Evolutionary conservation across 805 yeast species (phyloP).

Genomic region (Spathaspora hagerdaliae): DNA sequence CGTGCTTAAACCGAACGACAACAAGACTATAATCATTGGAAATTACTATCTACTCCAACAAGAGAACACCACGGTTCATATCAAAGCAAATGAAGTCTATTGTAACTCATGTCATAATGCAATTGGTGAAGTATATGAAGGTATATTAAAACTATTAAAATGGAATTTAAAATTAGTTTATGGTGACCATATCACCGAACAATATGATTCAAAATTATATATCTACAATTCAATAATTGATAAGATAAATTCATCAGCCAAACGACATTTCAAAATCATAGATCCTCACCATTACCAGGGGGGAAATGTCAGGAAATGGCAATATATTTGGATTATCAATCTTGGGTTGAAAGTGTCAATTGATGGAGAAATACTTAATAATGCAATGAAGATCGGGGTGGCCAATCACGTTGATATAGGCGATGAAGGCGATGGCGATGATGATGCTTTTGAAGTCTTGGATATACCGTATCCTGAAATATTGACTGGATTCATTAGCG

Average conservation of each 20-base stretch:
- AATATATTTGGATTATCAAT: slow-evolving; percentile 33
- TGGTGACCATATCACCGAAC: slow-evolving; percentile 11
- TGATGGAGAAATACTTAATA: slow-evolving; percentile 10
- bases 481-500: slow-evolving; percentile 10
- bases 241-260: slow-evolving; percentile 36
- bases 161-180: slow-evolving; percentile 47
- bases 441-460: slow-evolving; percentile 12
- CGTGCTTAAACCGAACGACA: slow-evolving; percentile 40
- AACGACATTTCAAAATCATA: slow-evolving; percentile 23
- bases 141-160: slow-evolving; percentile 39
- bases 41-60: slow-evolving; percentile 49
- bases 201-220: slow-evolving; percentile 31
- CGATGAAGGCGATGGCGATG: no score
- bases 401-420: slow-evolving; percentile 8
- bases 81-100: slow-evolving; percentile 7
- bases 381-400: slow-evolving; percentile 20
- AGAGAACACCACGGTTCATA: slow-evolving; percentile 5
- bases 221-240: slow-evolving; percentile 38
- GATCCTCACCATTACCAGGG: not conserved
- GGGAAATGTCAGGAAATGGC: no score
- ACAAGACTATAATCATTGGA: slow-evolving; percentile 46
- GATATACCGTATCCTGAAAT: slow-evolving; percentile 12
- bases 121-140: slow-evolving; percentile 34
- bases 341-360: slow-evolving; percentile 28
- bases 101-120: slow-evolving; percentile 35